Evolutionary conservation across 352 stramenopile species (phyloP).

Genomic region (Globisporangium okanoganense): DNA sequence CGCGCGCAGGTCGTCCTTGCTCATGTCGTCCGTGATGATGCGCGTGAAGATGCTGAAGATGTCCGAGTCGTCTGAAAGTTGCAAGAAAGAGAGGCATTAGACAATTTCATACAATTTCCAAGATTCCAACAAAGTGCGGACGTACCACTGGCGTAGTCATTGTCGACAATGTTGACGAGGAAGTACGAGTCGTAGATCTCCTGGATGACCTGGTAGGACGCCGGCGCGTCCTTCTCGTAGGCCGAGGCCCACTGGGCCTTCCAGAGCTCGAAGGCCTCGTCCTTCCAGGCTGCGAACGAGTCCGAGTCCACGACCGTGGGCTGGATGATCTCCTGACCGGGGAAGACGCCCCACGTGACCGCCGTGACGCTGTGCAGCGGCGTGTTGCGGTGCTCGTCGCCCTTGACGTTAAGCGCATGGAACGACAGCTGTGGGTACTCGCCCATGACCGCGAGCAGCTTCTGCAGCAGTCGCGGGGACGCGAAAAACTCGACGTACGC

Average conservation of each 20-base stretch:
- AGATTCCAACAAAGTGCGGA: too few relatives aligned
- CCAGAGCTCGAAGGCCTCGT: conserved; percentile 98
- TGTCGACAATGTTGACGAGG: conserved; percentile 98
- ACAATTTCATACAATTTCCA: neutral
- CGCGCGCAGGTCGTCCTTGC: conserved; percentile 61
- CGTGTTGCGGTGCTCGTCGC: conserved; percentile 73
- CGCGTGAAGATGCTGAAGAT: conserved; percentile 82
- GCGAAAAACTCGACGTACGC: conserved; percentile 98
- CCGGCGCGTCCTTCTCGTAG: conserved; percentile 88
- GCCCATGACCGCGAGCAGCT: conserved; percentile 48
- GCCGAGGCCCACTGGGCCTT: conserved; percentile 95
- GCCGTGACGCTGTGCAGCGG: conserved; percentile 88
- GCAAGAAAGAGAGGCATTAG: neutral
- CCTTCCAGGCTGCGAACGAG: conserved; percentile 92
- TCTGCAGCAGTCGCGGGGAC: conserved; percentile 71
- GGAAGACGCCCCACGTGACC: conserved; percentile 98
- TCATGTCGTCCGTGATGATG: conserved; percentile 82
- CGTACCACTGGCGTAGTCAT: conserved; percentile 91
- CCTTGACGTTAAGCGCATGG: conserved; percentile 66
- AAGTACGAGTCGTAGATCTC: conserved; percentile 96
- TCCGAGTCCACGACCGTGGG: conserved; percentile 97
- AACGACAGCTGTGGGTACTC: conserved; percentile 78
- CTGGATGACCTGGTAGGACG: conserved; percentile 52
- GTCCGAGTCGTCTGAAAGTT: conserved; percentile 56
- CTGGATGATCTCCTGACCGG: conserved; percentile 91